Conservation (phyloP, 2,329 filamentous ascomycete species). For the Colletotrichum sidae region DNA sequence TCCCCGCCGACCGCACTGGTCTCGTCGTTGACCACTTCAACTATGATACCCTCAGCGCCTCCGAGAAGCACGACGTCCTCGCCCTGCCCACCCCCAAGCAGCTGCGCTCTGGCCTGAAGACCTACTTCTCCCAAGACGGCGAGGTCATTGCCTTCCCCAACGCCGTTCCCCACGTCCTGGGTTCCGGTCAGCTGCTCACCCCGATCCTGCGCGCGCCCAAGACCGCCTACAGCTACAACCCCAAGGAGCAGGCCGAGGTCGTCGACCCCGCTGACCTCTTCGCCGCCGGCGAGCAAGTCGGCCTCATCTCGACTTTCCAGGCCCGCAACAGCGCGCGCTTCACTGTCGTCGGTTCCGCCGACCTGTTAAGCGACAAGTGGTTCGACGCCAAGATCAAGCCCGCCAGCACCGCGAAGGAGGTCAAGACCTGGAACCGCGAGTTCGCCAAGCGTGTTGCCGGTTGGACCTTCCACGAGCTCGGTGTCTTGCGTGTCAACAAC, state of each 20-base stretch:
- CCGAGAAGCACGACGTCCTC: constrained; percentile 89
- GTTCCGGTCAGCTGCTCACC: constrained; percentile 79
- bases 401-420: constrained; percentile 59
- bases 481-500: constrained; percentile 85
- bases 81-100: constrained; percentile 77
- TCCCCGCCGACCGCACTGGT: constrained; percentile 87
- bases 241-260: constrained; percentile 81
- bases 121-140: constrained; percentile 77
- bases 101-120: constrained; percentile 76
- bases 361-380: constrained; percentile 90
- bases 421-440: constrained; percentile 80
- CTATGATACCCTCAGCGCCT: constrained; percentile 81
- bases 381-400: constrained; percentile 83
- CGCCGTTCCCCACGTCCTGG: constrained; percentile 84
- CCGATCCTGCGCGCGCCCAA: constrained; percentile 85
- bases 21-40: constrained; percentile 96
- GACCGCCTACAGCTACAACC: constrained; percentile 94
- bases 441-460: constrained; percentile 87
- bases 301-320: constrained; percentile 87
- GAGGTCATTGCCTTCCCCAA: constrained; percentile 83
- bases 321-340: constrained; percentile 94
- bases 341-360: constrained; percentile 84
- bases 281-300: constrained; percentile 84
- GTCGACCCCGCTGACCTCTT: constrained; percentile 82
- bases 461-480: constrained; percentile 97